A percentile compares a stretch with the other conserved stretches of the same genome.
phyloP scores from a whole-genome alignment of 192 early-diverging fungal genomes.

The Pilaira anomala region DNA sequence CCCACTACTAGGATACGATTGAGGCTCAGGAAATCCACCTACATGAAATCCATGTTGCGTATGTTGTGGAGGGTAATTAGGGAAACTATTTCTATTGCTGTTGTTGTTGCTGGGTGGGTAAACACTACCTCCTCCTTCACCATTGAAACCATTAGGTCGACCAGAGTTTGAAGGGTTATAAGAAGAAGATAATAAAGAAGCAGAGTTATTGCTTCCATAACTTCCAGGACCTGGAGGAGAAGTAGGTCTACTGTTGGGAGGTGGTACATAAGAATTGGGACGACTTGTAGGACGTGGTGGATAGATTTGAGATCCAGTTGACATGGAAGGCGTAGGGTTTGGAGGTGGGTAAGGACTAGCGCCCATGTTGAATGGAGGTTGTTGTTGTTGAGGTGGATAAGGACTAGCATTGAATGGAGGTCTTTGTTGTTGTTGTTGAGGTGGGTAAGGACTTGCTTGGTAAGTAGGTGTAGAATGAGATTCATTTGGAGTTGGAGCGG shows the following conservation, averaged over 20 bases:
- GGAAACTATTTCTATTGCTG: background rate
- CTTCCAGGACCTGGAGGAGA: background rate
- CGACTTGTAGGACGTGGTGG: slow-evolving; percentile 12
- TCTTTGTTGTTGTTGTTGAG: background rate
- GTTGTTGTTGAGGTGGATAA: background rate
- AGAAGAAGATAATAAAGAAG: slow-evolving; percentile 17
- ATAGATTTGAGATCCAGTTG: slow-evolving; percentile 5
- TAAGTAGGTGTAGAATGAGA: slow-evolving; percentile 1
- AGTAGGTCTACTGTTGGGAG: background rate
- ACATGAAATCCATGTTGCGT: background rate
- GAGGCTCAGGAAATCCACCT: slow-evolving; percentile 5
- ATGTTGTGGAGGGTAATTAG: background rate
- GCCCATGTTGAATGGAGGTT: background rate
- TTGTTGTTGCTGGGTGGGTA: background rate
- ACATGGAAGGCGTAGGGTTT: slow-evolving; percentile 9
- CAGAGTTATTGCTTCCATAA: background rate
- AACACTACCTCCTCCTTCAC: background rate
- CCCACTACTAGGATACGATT: background rate
- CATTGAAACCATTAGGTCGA: background rate
- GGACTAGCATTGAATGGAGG: too few species aligned
- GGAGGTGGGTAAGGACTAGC: background rate
- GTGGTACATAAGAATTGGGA: slow-evolving; percentile 21
- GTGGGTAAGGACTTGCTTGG: background rate
- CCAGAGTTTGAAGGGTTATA: slow-evolving; percentile 1
- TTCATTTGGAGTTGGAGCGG: background rate